phyloP scores from a whole-genome alignment of 164 flowering plant genomes.

The Chimonanthus praecox region DNA sequence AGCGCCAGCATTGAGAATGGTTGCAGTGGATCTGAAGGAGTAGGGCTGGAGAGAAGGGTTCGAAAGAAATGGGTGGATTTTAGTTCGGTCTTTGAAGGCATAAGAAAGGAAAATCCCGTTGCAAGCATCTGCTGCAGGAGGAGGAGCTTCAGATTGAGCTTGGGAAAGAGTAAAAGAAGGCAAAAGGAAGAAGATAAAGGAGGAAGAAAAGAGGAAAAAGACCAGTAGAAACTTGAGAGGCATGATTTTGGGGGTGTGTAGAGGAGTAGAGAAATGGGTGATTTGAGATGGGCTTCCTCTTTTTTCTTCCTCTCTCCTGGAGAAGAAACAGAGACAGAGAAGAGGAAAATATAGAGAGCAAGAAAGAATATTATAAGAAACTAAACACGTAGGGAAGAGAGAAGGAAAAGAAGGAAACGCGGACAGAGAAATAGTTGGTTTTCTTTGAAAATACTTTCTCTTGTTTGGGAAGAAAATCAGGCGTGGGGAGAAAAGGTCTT shows the following conservation, averaged over 20 bases:
- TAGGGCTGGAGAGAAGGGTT: conserved; percentile 70
- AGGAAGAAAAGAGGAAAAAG: conserved; percentile 4
- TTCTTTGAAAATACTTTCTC: not conserved
- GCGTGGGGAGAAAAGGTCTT: not conserved
- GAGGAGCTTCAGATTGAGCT: conserved; percentile 23
- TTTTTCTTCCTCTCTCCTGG: not conserved
- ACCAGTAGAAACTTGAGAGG: not conserved
- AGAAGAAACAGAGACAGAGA: conserved; percentile 1
- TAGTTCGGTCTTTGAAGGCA: conserved; percentile 27
- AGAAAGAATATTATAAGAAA: not conserved
- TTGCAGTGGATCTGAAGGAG: conserved; percentile 59
- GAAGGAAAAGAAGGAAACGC: not conserved
- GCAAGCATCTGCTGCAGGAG: conserved; percentile 39
- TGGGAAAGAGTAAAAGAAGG: conserved; percentile 3
- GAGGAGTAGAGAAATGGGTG: not conserved
- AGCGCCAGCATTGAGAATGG: conserved; percentile 51
- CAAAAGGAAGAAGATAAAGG: conserved; percentile 4
- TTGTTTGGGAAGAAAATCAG: not conserved
- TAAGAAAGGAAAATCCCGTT: conserved; percentile 64
- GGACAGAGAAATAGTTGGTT: conserved; percentile 1
- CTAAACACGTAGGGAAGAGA: not conserved
- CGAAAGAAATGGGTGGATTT: conserved; percentile 44
- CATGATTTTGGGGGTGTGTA: conserved; percentile 1
- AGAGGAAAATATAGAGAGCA: not conserved
- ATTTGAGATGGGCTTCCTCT: not conserved